Evolutionary conservation across 768 basidiomycete genomes (phyloP).

Genomic region (Tricholoma matsutake): DNA sequence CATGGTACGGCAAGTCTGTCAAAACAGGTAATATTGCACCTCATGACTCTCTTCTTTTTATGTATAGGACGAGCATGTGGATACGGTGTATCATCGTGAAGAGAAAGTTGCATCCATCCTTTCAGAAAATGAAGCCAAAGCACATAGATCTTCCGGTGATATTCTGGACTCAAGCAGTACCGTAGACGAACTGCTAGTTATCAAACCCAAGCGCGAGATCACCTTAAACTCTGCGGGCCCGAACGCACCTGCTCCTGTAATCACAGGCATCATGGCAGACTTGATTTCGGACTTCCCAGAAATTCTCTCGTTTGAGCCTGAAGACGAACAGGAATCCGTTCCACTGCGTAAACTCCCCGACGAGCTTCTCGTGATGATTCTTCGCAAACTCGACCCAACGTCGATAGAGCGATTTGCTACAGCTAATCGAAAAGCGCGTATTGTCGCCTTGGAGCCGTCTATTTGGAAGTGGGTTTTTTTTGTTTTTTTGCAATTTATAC

Average conservation of each 20-base stretch:
- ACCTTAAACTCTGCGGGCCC: conserved; percentile 21
- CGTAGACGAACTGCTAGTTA: conserved; percentile 23
- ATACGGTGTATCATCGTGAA: conserved; percentile 61
- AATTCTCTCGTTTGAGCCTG: conserved; percentile 58
- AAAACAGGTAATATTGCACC: not conserved
- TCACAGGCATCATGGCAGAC: conserved; percentile 42
- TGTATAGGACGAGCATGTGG: conserved; percentile 62
- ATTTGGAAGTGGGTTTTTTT: conserved; percentile 67
- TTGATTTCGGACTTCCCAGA: conserved; percentile 49
- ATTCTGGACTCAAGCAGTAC: conserved; percentile 5
- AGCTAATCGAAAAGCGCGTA: conserved; percentile 70
- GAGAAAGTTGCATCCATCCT: conserved; percentile 43
- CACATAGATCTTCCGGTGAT: conserved; percentile 1
- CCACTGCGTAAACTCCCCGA: conserved; percentile 65
- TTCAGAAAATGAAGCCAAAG: conserved; percentile 15
- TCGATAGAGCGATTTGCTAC: conserved; percentile 75
- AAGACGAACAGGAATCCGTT: conserved; percentile 58
- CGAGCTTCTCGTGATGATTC: conserved; percentile 67
- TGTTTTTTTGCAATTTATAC: not conserved
- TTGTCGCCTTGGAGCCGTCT: conserved; percentile 63
- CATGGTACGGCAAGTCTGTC: conserved; percentile 32
- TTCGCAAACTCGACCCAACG: conserved; percentile 63
- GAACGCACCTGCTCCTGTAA: conserved; percentile 13
- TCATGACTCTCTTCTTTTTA: conserved; percentile 2
- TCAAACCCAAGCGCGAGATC: conserved; percentile 24